Conservation (phyloP, 2,329 filamentous ascomycete species). For the Aureobasidium sp. region DNA sequence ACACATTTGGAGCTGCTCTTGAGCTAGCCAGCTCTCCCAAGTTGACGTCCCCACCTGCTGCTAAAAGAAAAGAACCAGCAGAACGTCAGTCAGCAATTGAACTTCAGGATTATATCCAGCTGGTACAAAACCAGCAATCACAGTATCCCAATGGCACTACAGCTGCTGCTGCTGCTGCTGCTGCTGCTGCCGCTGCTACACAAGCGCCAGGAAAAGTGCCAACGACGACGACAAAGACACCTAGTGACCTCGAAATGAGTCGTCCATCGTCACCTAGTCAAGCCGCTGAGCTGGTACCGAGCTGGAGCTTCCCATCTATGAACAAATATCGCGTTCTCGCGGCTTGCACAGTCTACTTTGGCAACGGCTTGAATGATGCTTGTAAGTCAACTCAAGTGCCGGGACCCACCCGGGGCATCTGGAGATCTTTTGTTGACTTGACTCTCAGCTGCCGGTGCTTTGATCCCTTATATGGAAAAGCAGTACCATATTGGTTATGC, state of each 20-base stretch:
- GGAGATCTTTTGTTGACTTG: not conserved
- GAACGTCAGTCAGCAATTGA: not conserved
- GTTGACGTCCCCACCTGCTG: not conserved
- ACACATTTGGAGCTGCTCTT: constrained; percentile 2
- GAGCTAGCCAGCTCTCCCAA: not conserved
- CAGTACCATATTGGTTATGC: constrained; percentile 72
- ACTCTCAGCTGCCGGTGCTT: constrained; percentile 54
- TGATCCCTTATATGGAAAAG: constrained; percentile 74
- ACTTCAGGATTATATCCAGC: not conserved
- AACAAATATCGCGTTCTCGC: constrained; percentile 64
- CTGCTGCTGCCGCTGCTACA: constrained; percentile 10
- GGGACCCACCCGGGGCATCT: not conserved
- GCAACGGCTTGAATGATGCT: constrained; percentile 63
- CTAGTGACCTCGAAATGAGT: constrained; percentile 48
- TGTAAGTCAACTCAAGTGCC: not conserved
- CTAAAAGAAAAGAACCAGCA: not conserved
- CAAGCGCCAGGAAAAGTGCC: constrained; percentile 16
- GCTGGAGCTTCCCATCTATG: constrained; percentile 52
- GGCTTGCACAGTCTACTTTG: constrained; percentile 59
- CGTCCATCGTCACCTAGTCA: constrained; percentile 40
- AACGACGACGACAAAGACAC: constrained; percentile 28
- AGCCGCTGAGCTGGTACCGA: constrained; percentile 46
- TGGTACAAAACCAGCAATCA: not conserved
- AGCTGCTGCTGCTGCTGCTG: constrained; percentile 8
- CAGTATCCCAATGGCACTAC: not conserved